Percentiles rank a stretch among this genome's conserved stretches.
Conservation (phyloP, 2,329 filamentous ascomycete species). For the Ceratocystis lukuohia region DNA sequence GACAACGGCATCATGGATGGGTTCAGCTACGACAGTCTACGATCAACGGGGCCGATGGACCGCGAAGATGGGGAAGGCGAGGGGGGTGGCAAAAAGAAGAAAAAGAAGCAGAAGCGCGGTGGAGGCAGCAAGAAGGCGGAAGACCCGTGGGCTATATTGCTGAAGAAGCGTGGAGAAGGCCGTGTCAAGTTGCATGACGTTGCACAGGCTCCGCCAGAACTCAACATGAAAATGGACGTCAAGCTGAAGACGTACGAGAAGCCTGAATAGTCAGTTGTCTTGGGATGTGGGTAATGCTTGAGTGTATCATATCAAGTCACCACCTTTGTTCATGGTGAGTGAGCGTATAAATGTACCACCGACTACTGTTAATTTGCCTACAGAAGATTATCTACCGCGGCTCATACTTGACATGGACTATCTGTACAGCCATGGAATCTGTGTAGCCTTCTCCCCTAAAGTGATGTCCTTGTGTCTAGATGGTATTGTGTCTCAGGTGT, state of each 20-base stretch:
- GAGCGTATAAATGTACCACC: too few relatives aligned
- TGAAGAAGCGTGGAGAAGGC: conserved; percentile 47
- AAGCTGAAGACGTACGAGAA: conserved; percentile 24
- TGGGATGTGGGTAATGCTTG: not conserved
- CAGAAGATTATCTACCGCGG: too few relatives aligned
- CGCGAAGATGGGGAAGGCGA: conserved; percentile 30
- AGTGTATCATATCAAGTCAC: not conserved
- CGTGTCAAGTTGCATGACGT: conserved; percentile 43
- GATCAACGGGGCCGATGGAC: conserved; percentile 13
- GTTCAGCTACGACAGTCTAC: conserved; percentile 14
- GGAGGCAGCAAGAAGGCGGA: conserved; percentile 29
- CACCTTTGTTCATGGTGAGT: not conserved
- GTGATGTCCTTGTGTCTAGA: too few relatives aligned
- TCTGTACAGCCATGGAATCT: too few relatives aligned
- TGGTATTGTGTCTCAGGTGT: too few relatives aligned
- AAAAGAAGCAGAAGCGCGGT: conserved; percentile 34
- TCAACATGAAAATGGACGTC: conserved; percentile 38
- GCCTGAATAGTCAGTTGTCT: not conserved
- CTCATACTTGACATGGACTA: too few relatives aligned
- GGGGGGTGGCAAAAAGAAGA: conserved; percentile 31
- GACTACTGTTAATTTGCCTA: too few relatives aligned
- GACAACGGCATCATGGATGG: conserved; percentile 24
- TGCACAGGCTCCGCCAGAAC: conserved; percentile 61
- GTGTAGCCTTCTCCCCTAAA: too few relatives aligned
- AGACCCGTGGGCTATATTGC: conserved; percentile 67